A percentile compares a stretch with the other conserved stretches of the same genome.
These are phyloP conservation scores for Myxozyma sirexii DNA, from an alignment of 805 yeast genomes.

Conservation along the genomic window DNA sequence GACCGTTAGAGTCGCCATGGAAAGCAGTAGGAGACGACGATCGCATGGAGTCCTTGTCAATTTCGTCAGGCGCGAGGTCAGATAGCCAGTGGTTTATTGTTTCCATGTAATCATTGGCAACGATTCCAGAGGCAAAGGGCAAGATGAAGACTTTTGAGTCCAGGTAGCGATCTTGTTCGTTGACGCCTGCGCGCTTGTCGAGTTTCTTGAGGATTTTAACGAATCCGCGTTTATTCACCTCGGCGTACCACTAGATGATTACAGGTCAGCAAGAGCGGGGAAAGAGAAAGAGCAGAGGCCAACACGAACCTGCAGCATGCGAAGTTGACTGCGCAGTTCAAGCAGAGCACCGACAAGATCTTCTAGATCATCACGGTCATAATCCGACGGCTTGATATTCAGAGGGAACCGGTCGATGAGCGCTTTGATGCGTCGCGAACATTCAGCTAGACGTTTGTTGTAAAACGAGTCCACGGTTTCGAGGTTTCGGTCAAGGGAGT, in stretches of 20 bases:
- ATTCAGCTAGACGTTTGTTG: slow-evolving; percentile 71
- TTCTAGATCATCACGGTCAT: slow-evolving; percentile 59
- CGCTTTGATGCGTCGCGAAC: slow-evolving; percentile 63
- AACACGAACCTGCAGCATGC: slow-evolving; percentile 62
- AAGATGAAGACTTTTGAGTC: slow-evolving; percentile 70
- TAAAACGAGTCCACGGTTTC: slow-evolving; percentile 81
- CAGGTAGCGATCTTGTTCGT: slow-evolving; percentile 59
- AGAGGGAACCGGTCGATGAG: slow-evolving; percentile 42
- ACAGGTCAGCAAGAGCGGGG: not conserved
- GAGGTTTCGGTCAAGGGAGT: slow-evolving; percentile 74
- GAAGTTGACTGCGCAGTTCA: slow-evolving; percentile 71
- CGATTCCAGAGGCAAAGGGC: slow-evolving; percentile 74
- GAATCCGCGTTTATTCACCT: slow-evolving; percentile 86
- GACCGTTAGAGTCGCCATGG: not conserved
- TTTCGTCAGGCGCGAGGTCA: slow-evolving; percentile 50
- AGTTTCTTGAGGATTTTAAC: slow-evolving; percentile 85
- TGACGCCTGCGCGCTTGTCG: slow-evolving; percentile 77
- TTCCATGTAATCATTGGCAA: slow-evolving; percentile 57
- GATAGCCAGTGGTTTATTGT: slow-evolving; percentile 56
- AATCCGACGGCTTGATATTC: slow-evolving; percentile 35
- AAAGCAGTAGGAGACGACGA: slow-evolving; percentile 1
- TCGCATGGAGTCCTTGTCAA: slow-evolving; percentile 7
- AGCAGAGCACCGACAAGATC: slow-evolving; percentile 68
- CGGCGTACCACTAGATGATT: slow-evolving; percentile 71
- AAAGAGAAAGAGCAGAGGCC: not conserved